Evolutionary conservation across 495 filamentous ascomycete genomes (phyloP), one percentile per base, ranked within the genome.

Genomic region (Letharia columbiana): DNA sequence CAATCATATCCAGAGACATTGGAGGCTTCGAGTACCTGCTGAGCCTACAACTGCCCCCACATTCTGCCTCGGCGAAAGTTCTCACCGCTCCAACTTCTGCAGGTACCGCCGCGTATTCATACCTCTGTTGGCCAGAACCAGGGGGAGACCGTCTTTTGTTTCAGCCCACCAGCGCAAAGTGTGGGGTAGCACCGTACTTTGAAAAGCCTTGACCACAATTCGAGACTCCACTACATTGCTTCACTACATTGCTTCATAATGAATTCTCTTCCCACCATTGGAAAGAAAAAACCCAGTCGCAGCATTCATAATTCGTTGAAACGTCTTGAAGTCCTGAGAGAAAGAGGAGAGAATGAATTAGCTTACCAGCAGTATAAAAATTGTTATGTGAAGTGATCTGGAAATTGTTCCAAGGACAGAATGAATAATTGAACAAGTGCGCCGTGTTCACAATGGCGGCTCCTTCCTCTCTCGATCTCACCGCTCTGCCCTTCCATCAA

Each of bases 41-140:
- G 20, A 49, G 45, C 4, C 45, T 52, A 6, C 11, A 35, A 33
- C 52, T 33, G 31, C 3, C 31, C 7, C 31, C 28, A 37, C 54
- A 1, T 37, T 35, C 54, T 37, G 31, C 54, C 54, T 37, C 17
- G 7, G 39, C 7, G 17, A 35, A 10, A 17, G 33, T 37, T 20
- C 33, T 57, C 54, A 57, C 54, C 54, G 54, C 54, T 57, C 54
- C 17, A 57, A 20, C 54, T 7, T 57, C 1, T 57, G 33, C 54
- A 57, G 54, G 54, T 57, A 57, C 33, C 15, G 6, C 54, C 31
- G 8, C 33, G 2, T 12, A 2, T 7, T 23, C 33, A 57, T 37
- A 10, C 33, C 33, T 37, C 18, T 17, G 11, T 57, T 18, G 15
- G 54, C 33, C 15, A 57, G 15, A n/a, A 17, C 31, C 33, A 35